A percentile compares a stretch with the other conserved stretches of the same genome.
These are phyloP conservation scores for Aureobasidium subglaciale DNA, from an alignment of 2,329 filamentous ascomycete genomes.

Conservation along the genomic window DNA sequence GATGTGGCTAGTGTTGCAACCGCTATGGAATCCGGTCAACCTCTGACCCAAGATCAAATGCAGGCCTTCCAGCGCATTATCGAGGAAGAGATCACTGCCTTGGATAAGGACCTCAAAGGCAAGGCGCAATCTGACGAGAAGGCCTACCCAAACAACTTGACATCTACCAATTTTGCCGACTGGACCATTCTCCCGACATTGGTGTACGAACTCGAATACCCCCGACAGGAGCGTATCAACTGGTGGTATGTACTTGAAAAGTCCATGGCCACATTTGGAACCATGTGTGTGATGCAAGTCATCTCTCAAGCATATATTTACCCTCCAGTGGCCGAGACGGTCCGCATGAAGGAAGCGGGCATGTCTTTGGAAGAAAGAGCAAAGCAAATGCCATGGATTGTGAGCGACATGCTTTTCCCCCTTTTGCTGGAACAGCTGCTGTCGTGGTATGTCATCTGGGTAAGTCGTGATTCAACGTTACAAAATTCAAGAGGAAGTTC, in stretches of 20 bases:
- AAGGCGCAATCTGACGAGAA: constrained; percentile 46
- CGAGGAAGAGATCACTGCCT: constrained; percentile 57
- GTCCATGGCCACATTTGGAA: constrained; percentile 59
- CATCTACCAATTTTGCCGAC: constrained; percentile 52
- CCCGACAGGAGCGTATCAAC: constrained; percentile 60
- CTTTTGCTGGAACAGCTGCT: constrained; percentile 73
- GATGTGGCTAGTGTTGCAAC: constrained; percentile 56
- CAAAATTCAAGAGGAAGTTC: constrained; percentile 12
- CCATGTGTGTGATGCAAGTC: constrained; percentile 72
- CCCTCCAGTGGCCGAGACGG: constrained; percentile 61
- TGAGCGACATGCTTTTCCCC: constrained; percentile 69
- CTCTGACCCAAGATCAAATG: constrained; percentile 57
- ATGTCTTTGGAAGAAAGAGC: constrained; percentile 56
- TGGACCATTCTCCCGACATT: constrained; percentile 70
- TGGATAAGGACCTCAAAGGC: constrained; percentile 59
- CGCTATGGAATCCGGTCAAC: constrained; percentile 54
- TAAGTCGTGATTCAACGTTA: constrained; percentile 43
- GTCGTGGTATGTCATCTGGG: constrained; percentile 78
- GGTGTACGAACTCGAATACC: constrained; percentile 74
- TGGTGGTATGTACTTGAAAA: constrained; percentile 73
- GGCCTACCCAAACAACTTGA: constrained; percentile 65
- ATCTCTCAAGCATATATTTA: constrained; percentile 72
- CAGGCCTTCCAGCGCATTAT: constrained; percentile 59
- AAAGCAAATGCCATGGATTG: constrained; percentile 63
- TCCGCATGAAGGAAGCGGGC: constrained; percentile 60